Evolutionary conservation across 768 basidiomycete species (phyloP).

Genomic region (Mrakia hoshinonis): DNA sequence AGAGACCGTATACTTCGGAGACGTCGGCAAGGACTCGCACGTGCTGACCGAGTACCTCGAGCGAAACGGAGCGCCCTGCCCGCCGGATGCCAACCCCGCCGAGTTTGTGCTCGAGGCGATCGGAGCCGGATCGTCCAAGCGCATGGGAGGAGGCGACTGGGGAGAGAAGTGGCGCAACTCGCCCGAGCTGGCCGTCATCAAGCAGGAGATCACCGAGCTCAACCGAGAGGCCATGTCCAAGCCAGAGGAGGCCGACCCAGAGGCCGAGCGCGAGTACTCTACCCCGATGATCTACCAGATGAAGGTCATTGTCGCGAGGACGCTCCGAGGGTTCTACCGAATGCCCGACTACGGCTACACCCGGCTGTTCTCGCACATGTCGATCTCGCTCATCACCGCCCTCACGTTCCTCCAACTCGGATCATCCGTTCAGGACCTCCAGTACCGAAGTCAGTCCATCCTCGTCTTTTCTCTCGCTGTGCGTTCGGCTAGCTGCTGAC

Average conservation of each 20-base stretch:
- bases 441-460: slow-evolving; percentile 49
- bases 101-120: slow-evolving; percentile 51
- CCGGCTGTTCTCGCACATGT: slow-evolving; percentile 44
- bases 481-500: no score
- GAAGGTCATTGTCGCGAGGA: slow-evolving; percentile 48
- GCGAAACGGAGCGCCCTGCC: slow-evolving; percentile 58
- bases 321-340: slow-evolving; percentile 66
- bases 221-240: slow-evolving; percentile 35
- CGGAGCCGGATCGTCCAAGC: slow-evolving; percentile 55
- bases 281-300: slow-evolving; percentile 70
- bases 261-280: slow-evolving; percentile 40
- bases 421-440: slow-evolving; percentile 55
- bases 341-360: slow-evolving; percentile 40
- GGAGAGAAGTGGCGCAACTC: slow-evolving; percentile 73
- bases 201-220: slow-evolving; percentile 46
- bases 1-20: slow-evolving; percentile 63
- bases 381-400: slow-evolving; percentile 48
- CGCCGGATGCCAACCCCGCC: slow-evolving; percentile 61
- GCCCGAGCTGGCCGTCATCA: slow-evolving; percentile 47
- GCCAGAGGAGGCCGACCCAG: slow-evolving; percentile 28
- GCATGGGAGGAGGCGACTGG: slow-evolving; percentile 73
- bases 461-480: background rate
- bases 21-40: slow-evolving; percentile 48
- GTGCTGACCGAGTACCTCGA: slow-evolving; percentile 71
- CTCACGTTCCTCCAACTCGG: slow-evolving; percentile 72